These are phyloP conservation scores for Amanita inopinata DNA, from an alignment of 768 basidiomycete species.

Conservation along the genomic window DNA sequence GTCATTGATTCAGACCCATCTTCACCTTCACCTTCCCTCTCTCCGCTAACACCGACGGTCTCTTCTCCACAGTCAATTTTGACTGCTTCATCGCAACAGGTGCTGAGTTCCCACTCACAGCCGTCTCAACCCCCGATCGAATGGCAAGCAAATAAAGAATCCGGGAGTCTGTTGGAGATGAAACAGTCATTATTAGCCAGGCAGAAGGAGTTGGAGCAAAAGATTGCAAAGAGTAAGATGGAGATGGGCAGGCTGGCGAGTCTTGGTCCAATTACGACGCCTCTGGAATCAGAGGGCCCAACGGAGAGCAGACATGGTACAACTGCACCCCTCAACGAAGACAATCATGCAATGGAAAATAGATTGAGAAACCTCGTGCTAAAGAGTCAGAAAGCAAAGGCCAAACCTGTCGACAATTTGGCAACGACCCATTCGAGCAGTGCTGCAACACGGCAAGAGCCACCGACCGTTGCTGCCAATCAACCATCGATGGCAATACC, in stretches of 20 bases:
- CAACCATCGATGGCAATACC: too few relatives aligned
- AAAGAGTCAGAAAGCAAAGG: conserved; percentile 26
- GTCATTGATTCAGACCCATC: too few relatives aligned
- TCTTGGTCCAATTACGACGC: neutral
- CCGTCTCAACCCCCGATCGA: too few relatives aligned
- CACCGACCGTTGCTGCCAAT: too few relatives aligned
- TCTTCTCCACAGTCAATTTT: too few relatives aligned
- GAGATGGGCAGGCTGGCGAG: conserved; percentile 20
- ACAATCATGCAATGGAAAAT: conserved; percentile 33
- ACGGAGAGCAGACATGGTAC: neutral
- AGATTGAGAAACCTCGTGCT: conserved; percentile 28
- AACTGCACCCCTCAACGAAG: neutral
- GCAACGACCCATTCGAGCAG: too few relatives aligned
- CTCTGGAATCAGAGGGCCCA: neutral
- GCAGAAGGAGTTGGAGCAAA: conserved; percentile 36
- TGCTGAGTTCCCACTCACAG: too few relatives aligned
- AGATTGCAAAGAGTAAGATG: conserved; percentile 26
- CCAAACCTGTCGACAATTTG: conserved; percentile 1
- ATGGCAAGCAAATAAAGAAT: too few relatives aligned
- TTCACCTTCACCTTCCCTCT: too few relatives aligned
- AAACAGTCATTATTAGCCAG: conserved; percentile 30
- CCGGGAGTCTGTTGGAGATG: conserved; percentile 27
- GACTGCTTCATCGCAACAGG: too few relatives aligned
- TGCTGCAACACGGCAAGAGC: too few relatives aligned
- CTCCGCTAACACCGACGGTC: too few relatives aligned